Base-by-base conservation (phyloP, 1,284 basidiomycete species). In the Mycena citricolor region DNA sequence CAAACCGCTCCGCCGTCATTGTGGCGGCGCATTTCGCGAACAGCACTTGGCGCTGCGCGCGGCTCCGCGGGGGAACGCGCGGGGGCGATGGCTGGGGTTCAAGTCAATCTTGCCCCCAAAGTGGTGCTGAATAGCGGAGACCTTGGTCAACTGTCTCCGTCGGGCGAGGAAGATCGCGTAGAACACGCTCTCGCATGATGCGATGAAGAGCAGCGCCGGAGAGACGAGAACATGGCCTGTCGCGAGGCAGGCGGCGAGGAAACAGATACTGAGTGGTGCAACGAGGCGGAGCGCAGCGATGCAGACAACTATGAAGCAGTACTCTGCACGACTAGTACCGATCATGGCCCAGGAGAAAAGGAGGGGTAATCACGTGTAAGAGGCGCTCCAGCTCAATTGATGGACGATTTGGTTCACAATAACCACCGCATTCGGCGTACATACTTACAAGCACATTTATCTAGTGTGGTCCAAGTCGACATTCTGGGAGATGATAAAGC, bases 201-300 rank as follows among this genome's bases (percentile, higher is more conserved):
- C 66, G 32, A 71, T 68, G 2, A 52, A 11, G 2, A 60, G 62
- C 1, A 73, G 20, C 55, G 63, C 60, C 14, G 54, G 48, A 3
- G 65, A 64, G 21, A 59, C 42, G 16, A 68, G 41, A 40, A 66
- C 57, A 10, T 49, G 46, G 10, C 57, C 49, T 8, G 42, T 30
- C 34, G 65, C 61, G 24, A 47, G 54, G 51, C 61, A 66, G 4
- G 49, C 52, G 12, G 49, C 46, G 20, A 74, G 58, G 46, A 74
- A 76, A 13, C 62, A 10, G 16, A 74, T 54, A 58, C 77, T 76
- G 39, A 70, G 55, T 14, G 79, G 79, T 0, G 74, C 67, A 24
- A 83, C 54, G 42, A 71, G 64, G 14, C 70, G 76, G 16, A 84
- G 66, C 12, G 43, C 55, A n/a, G 62, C 31, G 46, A 84, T 81